A percentile compares a stretch with the other conserved stretches of the same genome.
phyloP scores from a whole-genome alignment of 225 moss, liverwort and hornwort species.

The Sphagnum contortum region DNA sequence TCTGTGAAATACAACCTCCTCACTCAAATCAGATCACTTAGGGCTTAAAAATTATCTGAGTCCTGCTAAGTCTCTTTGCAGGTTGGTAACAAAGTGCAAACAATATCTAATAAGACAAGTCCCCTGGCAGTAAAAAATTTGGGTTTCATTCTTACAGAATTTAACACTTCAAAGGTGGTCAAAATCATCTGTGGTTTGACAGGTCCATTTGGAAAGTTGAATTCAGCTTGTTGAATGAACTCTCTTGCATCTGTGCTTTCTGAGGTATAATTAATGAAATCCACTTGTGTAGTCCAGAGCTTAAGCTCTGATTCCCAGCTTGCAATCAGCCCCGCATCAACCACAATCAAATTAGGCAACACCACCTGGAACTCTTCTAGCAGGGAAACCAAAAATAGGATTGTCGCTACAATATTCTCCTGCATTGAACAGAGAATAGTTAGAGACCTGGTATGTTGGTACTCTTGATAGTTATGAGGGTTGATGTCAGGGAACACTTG shows the following conservation, averaged over 20 bases:
- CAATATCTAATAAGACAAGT: too few species aligned
- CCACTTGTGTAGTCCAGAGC: conserved; percentile 53
- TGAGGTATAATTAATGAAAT: conserved; percentile 63
- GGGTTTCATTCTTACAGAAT: conserved; percentile 28
- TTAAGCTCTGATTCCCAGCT: conserved; percentile 70
- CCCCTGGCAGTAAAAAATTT: too few species aligned
- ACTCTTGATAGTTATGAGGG: too few species aligned
- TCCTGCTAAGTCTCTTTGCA: too few species aligned
- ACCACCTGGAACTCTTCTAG: conserved; percentile 60
- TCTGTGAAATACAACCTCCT: too few species aligned
- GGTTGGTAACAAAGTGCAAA: too few species aligned
- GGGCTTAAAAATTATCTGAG: too few species aligned
- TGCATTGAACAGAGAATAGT: conserved; percentile 20
- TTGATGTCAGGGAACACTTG: too few species aligned
- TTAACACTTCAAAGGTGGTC: conserved; percentile 74
- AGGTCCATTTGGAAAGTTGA: conserved; percentile 31
- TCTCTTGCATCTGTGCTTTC: conserved; percentile 60
- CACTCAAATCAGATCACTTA: too few species aligned
- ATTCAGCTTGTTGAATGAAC: conserved; percentile 59
- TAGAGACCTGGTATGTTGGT: too few species aligned
- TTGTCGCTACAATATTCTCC: conserved; percentile 70
- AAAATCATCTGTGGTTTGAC: conserved; percentile 72
- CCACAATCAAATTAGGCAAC: conserved; percentile 66
- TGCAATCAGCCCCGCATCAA: conserved; percentile 48
- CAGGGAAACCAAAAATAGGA: conserved; percentile 70